Evolutionary conservation across 768 basidiomycete genomes (phyloP).

Genomic region (Dioszegia aurantiaca): DNA sequence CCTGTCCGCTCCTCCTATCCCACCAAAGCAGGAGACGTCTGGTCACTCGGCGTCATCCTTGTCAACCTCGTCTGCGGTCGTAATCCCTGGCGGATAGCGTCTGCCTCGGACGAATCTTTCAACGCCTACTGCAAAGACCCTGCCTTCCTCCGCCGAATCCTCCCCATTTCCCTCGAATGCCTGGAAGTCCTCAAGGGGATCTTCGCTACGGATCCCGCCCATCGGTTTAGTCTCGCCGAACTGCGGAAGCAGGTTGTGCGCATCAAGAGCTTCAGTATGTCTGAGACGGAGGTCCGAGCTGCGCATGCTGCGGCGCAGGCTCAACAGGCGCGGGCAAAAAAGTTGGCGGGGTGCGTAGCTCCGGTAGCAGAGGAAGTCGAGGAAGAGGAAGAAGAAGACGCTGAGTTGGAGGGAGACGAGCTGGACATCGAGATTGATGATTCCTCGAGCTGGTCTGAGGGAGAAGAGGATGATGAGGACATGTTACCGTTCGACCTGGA

Average conservation of each 20-base stretch:
- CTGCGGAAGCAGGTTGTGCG: slow-evolving; percentile 62
- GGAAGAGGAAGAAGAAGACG: slow-evolving; percentile 5
- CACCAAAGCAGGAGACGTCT: slow-evolving; percentile 81
- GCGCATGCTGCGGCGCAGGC: slow-evolving; percentile 31
- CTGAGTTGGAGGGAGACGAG: not conserved
- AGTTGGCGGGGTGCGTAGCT: not conserved
- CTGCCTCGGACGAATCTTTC: slow-evolving; percentile 69
- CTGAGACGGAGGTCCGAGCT: slow-evolving; percentile 55
- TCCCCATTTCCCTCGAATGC: slow-evolving; percentile 69
- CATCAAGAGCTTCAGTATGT: slow-evolving; percentile 64
- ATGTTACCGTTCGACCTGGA: slow-evolving; percentile 21
- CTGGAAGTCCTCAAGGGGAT: slow-evolving; percentile 68
- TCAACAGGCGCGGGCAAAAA: not conserved
- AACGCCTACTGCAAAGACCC: slow-evolving; percentile 65
- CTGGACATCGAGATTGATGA: not conserved
- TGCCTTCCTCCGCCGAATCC: slow-evolving; percentile 63
- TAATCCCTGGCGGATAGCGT: slow-evolving; percentile 74
- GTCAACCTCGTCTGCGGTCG: slow-evolving; percentile 76
- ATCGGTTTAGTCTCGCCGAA: slow-evolving; percentile 64
- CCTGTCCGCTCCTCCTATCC: slow-evolving; percentile 61
- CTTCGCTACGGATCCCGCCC: slow-evolving; percentile 64
- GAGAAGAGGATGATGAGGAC: slow-evolving; percentile 9
- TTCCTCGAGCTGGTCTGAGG: not conserved
- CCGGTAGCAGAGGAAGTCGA: slow-evolving; percentile 7
- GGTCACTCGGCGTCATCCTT: slow-evolving; percentile 73